phyloP scores from a whole-genome alignment of 306 rosid genomes.

The Quercus gilva region DNA sequence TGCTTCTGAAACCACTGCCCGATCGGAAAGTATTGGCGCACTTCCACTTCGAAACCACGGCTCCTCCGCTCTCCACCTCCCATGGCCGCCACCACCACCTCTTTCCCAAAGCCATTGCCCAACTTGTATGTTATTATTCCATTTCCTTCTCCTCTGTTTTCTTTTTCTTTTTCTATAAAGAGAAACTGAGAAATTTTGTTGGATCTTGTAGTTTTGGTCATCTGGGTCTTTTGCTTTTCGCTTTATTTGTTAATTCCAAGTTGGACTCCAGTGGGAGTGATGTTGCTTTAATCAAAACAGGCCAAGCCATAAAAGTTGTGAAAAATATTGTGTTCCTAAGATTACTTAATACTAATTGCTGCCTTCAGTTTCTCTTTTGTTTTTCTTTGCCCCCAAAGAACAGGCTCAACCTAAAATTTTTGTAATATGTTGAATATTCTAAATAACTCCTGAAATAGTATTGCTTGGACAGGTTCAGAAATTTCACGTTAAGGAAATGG shows the following conservation, averaged over 20 bases:
- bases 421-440: conserved; percentile 17
- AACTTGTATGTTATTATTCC: conserved; percentile 51
- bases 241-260: too few species aligned
- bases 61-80: conserved; percentile 55
- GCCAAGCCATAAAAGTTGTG: too few species aligned
- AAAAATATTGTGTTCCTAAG: too few species aligned
- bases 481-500: conserved; percentile 76
- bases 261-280: too few species aligned
- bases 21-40: conserved; percentile 89
- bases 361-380: neutral
- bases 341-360: too few species aligned
- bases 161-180: neutral
- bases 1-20: conserved; percentile 81
- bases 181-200: neutral
- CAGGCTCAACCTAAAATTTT: neutral
- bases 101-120: conserved; percentile 91
- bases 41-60: conserved; percentile 69
- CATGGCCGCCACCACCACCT: conserved; percentile 83
- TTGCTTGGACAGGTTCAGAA: conserved; percentile 75
- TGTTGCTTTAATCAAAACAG: too few species aligned
- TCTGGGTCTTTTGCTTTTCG: neutral
- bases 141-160: neutral
- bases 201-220: conserved; percentile 5
- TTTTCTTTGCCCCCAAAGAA: neutral
- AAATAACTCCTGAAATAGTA: conserved; percentile 28